Percentiles rank a stretch among this genome's conserved stretches.
Evolutionary conservation across 2,329 filamentous ascomycete genomes (phyloP).

Genomic region (Ascochyta rabiei): DNA sequence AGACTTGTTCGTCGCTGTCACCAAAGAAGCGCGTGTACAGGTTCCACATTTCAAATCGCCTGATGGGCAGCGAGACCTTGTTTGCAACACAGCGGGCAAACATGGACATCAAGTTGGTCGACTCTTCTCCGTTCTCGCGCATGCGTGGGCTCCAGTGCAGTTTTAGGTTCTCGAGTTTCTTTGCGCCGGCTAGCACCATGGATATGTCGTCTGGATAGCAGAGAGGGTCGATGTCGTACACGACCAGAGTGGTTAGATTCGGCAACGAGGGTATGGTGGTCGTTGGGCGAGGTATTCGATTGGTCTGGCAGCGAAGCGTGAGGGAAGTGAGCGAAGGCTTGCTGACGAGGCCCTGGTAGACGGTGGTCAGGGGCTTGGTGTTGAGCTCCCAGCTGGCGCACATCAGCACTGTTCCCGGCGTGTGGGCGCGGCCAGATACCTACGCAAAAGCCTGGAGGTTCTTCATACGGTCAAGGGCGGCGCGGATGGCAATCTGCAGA

Average conservation of each 20-base stretch:
- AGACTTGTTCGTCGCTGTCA: constrained; percentile 51
- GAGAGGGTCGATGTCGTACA: constrained; percentile 66
- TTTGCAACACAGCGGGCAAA: constrained; percentile 61
- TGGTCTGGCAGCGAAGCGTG: constrained; percentile 62
- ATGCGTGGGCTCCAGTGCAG: constrained; percentile 68
- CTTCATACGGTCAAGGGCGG: constrained; percentile 64
- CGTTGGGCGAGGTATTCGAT: constrained; percentile 63
- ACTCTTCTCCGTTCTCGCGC: constrained; percentile 63
- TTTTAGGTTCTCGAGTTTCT: constrained; percentile 60
- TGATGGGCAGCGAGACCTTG: constrained; percentile 55
- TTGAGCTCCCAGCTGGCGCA: constrained; percentile 62
- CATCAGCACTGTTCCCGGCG: constrained; percentile 21
- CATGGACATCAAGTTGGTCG: constrained; percentile 59
- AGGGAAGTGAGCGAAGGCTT: constrained; percentile 59
- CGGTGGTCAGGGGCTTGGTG: constrained; percentile 63
- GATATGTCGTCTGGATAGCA: constrained; percentile 70
- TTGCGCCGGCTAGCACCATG: constrained; percentile 59
- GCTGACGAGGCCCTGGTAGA: constrained; percentile 62
- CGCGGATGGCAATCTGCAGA: constrained; percentile 65
- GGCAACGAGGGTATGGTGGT: constrained; percentile 62
- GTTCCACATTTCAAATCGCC: constrained; percentile 62
- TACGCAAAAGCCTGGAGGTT: constrained; percentile 61
- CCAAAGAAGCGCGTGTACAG: constrained; percentile 60
- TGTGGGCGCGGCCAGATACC: constrained; percentile 15
- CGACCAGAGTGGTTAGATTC: constrained; percentile 59